Conservation (phyloP, 1,139 yeast genomes). For the Geotrichum macrosporum region DNA sequence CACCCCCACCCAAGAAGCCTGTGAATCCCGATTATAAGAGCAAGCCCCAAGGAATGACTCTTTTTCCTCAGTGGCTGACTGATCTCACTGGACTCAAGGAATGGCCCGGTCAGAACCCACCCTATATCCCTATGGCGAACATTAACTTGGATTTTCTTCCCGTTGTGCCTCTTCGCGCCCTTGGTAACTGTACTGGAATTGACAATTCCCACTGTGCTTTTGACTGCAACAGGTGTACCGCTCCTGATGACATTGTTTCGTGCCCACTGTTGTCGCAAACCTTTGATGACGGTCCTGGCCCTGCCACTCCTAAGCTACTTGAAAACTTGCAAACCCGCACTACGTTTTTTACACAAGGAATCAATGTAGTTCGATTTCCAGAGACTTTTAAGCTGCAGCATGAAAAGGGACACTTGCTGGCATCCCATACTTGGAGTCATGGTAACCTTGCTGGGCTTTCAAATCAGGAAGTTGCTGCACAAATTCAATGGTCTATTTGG, state of each 20-base stretch:
- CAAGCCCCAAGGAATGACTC: slow-evolving; percentile 15
- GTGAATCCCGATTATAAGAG: neutral
- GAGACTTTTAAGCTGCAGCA: slow-evolving; percentile 59
- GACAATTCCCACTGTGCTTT: slow-evolving; percentile 63
- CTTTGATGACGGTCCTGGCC: slow-evolving; percentile 93
- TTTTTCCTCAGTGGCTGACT: slow-evolving; percentile 71
- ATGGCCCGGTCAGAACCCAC: slow-evolving; percentile 88
- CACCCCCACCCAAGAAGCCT: too few species aligned
- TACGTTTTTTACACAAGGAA: slow-evolving; percentile 83
- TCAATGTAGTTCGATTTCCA: slow-evolving; percentile 72
- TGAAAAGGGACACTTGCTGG: slow-evolving; percentile 69
- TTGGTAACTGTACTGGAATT: slow-evolving; percentile 55
- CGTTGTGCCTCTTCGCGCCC: slow-evolving; percentile 47
- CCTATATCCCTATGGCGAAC: slow-evolving; percentile 75
- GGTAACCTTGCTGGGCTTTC: slow-evolving; percentile 70
- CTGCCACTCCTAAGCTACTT: slow-evolving; percentile 58
- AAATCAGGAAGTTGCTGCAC: slow-evolving; percentile 81
- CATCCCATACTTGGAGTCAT: slow-evolving; percentile 93
- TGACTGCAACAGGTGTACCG: slow-evolving; percentile 77
- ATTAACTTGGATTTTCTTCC: slow-evolving; percentile 56
- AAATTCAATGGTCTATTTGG: slow-evolving; percentile 94
- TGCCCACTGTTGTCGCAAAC: slow-evolving; percentile 75
- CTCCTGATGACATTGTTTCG: slow-evolving; percentile 70
- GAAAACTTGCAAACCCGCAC: slow-evolving; percentile 50
- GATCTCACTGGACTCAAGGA: slow-evolving; percentile 64